Conservation (phyloP, 1,139 yeast species). For the Pichia sp. region DNA sequence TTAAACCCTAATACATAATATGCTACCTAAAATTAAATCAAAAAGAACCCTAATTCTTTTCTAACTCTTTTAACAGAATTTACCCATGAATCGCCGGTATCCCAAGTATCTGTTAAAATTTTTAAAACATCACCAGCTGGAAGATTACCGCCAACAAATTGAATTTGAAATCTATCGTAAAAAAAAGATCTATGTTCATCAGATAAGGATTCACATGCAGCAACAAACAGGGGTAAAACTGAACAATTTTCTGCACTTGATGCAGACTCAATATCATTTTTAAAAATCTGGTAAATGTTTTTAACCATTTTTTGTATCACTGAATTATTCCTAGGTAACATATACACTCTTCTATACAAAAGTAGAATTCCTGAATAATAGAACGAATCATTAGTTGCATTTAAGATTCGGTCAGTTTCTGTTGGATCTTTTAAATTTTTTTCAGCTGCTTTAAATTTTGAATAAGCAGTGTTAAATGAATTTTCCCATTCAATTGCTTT, state of each 20-base stretch:
- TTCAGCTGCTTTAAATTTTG: slow-evolving; percentile 3
- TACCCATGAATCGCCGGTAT: slow-evolving; percentile 13
- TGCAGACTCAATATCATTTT: slow-evolving; percentile 12
- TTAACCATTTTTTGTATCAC: slow-evolving; percentile 10
- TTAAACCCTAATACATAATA: background rate
- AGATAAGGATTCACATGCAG: slow-evolving; percentile 12
- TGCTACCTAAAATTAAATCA: slow-evolving; percentile 3
- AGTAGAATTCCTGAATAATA: slow-evolving; percentile 10
- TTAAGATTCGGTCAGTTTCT: slow-evolving; percentile 3
- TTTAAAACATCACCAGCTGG: slow-evolving; percentile 15
- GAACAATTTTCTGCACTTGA: slow-evolving; percentile 14
- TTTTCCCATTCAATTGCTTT: slow-evolving; percentile 14
- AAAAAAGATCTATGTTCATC: slow-evolving; percentile 11
- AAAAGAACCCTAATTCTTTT: slow-evolving; percentile 9
- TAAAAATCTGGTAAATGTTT: slow-evolving; percentile 9
- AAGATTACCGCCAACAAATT: slow-evolving; percentile 14
- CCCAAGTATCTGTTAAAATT: slow-evolving; percentile 13
- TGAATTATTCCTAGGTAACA: slow-evolving; percentile 5
- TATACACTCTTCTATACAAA: slow-evolving; percentile 11
- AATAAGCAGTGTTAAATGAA: slow-evolving; percentile 6
- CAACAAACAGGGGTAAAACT: slow-evolving; percentile 12
- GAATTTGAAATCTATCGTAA: slow-evolving; percentile 13
- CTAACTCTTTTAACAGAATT: slow-evolving; percentile 8
- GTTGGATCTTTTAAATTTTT: slow-evolving; percentile 5
- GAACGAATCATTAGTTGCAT: slow-evolving; percentile 8